Evolutionary conservation across 2,329 filamentous ascomycete genomes (phyloP).

Genomic region (Chaetomium sp.): DNA sequence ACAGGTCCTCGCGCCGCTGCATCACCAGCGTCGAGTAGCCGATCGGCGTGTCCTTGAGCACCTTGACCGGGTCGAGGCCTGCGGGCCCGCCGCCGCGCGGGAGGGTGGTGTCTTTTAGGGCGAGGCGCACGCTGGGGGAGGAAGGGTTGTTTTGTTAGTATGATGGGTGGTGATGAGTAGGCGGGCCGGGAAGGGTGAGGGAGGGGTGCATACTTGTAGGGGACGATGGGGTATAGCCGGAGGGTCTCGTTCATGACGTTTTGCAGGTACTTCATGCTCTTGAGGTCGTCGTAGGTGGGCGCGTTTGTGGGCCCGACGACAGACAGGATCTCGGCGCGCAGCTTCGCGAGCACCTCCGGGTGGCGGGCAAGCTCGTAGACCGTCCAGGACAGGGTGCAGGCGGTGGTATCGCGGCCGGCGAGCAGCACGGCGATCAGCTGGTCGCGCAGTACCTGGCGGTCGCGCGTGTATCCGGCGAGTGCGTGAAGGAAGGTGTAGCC

Average conservation of each 20-base stretch:
- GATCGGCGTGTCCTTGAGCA: conserved; percentile 67
- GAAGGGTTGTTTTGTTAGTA: conserved; percentile 11
- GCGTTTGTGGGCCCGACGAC: conserved; percentile 63
- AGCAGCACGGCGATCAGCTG: conserved; percentile 82
- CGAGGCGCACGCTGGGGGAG: conserved; percentile 57
- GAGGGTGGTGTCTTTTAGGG: conserved; percentile 72
- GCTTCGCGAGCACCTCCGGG: conserved; percentile 65
- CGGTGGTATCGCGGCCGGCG: conserved; percentile 86
- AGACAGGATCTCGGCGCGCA: conserved; percentile 72
- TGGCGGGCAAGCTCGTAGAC: conserved; percentile 79
- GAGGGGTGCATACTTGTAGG: conserved; percentile 60
- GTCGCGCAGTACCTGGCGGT: conserved; percentile 73
- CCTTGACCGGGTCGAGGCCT: conserved; percentile 61
- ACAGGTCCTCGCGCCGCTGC: conserved; percentile 69
- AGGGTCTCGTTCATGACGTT: conserved; percentile 75
- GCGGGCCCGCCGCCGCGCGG: conserved; percentile 70
- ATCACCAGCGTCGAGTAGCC: conserved; percentile 70
- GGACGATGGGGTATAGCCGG: conserved; percentile 75
- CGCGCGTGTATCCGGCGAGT: conserved; percentile 76
- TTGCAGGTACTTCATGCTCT: conserved; percentile 82
- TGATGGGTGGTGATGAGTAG: not conserved
- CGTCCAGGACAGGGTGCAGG: conserved; percentile 75
- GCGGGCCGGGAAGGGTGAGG: no score
- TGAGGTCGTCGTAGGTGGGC: conserved; percentile 78
- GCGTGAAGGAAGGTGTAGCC: conserved; percentile 86